Evolutionary conservation across 23 red algal species (phyloP), one percentile per base, ranked within the genome.

Genomic region (Gracilaria gracilis): DNA sequence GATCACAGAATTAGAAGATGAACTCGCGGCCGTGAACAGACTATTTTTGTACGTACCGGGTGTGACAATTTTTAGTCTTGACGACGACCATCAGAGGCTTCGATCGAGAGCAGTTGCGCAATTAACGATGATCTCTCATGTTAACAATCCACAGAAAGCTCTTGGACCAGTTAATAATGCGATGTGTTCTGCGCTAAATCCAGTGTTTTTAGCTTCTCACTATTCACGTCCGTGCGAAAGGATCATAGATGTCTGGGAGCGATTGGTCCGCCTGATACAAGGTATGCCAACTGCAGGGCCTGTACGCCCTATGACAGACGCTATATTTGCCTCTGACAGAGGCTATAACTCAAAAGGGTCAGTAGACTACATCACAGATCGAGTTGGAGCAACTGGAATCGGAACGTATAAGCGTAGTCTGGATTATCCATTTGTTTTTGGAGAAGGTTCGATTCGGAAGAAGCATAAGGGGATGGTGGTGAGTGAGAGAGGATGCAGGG

Each of bases 81-180:
- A 86, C 19, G 82, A 86, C 0, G 32, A 86, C 24, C 61, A 86
- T 59, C 82, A 51, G 25, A 21, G 82, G 23, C 61, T 86, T 19
- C 58, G 44, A 12, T 54, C 61, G 12, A 28, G 82, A 17, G 64
- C 82, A 29, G 61, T 46, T 15, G 1, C 65, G 9, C 16, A 86
- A 47, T 21, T 69, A 3, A 74, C 32, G 12, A 0, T 48, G 3
- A 36, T 72, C 13, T 17, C 8, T 27, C 82, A 73, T 12, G 24
- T 49, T 32, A 74, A 86, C 20, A 59, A 86, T 32, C 59, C 82
- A 57, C 53, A 86, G 48, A 86, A 54, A 38, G 61, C 61, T 28
- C 21, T 73, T 16, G 82, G 46, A 4, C 29, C 24, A 3, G 61
- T 74, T 19, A 44, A 67, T 37, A 86, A 70, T 17, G 64, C 64